Base-by-base conservation (phyloP, 1,284 basidiomycete genomes). In the Cryptococcus hybrid region DNA sequence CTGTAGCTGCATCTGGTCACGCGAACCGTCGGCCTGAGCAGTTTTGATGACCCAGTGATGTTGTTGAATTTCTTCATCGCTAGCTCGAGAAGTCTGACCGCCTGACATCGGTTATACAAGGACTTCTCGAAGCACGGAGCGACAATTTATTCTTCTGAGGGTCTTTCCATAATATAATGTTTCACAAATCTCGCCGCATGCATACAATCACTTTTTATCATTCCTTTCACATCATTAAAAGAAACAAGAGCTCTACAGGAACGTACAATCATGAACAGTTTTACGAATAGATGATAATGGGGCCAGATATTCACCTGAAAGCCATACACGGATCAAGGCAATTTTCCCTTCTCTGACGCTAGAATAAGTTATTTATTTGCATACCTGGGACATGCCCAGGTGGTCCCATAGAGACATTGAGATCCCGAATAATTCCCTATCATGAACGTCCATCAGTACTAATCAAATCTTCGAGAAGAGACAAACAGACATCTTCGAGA, bases 1-100 rank as follows among this genome's bases (percentile, higher is more conserved):
- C 52, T 9, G 24, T 47, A 8, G 18, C 7, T 18, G 12, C 34
- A n/a, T 47, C 18, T 7, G n/a, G 18, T 35, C 8, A 9, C 24
- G 24, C 24, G 24, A 24, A 24, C 24, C 24, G 24, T 39, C 12
- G 18, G 47, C 13, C 35, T 15, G 37, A 36, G 49, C 7, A 8
- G 49, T 15, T 15, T 46, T 52, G 9, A 8, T 37, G 36, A 63
- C 73, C 71, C 74, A 13, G 65, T 76, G 74, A 76, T 76, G 73
- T 59, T 73, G 36, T 54, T 70, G 74, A 76, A 76, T 76, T 76
- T 76, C 74, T 76, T 76, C 74, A 76, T 66, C 74, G 74, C 71
- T 67, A 75, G 71, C 67, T 57, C 60, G 56, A 51, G 62, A 64
- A 62, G 60, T 59, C 69, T 73, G 72, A 69, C 57, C 65, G 66